Percentiles rank a stretch among this genome's conserved stretches.
Conservation (phyloP, 768 basidiomycete species). For the Rhodotorula babjevae region DNA sequence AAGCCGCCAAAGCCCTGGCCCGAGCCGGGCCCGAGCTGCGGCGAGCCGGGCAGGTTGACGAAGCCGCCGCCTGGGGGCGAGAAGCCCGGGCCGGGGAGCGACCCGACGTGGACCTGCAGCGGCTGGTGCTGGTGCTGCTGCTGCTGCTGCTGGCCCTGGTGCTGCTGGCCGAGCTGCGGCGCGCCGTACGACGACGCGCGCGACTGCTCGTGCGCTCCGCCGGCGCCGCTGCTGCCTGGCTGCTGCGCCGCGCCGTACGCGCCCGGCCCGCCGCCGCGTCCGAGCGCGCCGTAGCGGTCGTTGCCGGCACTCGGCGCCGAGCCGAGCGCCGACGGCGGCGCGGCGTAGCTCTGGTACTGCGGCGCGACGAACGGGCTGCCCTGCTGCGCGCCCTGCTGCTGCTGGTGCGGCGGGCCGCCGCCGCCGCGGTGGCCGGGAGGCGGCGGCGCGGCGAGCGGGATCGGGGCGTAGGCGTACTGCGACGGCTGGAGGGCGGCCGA, state of each 20-base stretch:
- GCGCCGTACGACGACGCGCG: background rate
- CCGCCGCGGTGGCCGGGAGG: background rate
- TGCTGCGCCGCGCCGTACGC: background rate
- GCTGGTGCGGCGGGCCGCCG: background rate
- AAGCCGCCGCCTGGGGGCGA: constrained; percentile 25
- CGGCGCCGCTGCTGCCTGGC: background rate
- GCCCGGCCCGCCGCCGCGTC: background rate
- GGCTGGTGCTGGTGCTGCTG: too few relatives aligned
- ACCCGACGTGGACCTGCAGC: background rate
- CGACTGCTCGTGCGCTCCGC: background rate
- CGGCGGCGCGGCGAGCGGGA: constrained; percentile 19
- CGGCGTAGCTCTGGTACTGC: constrained; percentile 32
- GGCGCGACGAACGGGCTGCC: constrained; percentile 28
- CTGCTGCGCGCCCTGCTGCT: background rate
- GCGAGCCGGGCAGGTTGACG: constrained; percentile 7
- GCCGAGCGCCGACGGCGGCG: background rate
- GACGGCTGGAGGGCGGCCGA: constrained; percentile 25
- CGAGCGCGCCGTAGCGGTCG: constrained; percentile 13
- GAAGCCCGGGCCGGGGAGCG: constrained; percentile 15
- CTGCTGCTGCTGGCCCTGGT: too few relatives aligned
- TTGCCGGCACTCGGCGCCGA: background rate
- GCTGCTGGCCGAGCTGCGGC: too few relatives aligned
- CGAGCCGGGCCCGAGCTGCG: background rate
- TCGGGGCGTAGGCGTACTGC: constrained; percentile 37
- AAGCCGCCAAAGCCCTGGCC: constrained; percentile 28